Conservation (phyloP, 2,329 filamentous ascomycete species). For the Tympanopsis confertula region DNA sequence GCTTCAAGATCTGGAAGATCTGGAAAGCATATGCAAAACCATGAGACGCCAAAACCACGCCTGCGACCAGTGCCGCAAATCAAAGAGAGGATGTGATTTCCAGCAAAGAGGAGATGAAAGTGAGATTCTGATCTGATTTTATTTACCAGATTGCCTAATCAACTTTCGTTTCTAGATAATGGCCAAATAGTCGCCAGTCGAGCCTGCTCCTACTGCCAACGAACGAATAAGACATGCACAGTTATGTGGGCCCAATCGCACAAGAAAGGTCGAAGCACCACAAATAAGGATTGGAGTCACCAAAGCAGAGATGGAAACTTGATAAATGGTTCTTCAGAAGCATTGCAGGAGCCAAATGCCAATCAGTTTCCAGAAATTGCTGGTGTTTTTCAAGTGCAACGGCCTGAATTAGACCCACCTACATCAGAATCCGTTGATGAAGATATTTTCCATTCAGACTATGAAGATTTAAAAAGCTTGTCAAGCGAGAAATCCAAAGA, state of each 20-base stretch:
- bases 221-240: constrained; percentile 8
- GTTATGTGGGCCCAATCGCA: constrained; percentile 7
- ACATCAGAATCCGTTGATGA: not conserved
- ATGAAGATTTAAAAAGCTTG: not conserved
- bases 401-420: not conserved
- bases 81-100: constrained; percentile 7
- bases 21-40: constrained; percentile 16
- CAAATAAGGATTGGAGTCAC: not conserved
- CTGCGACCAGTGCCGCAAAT: constrained; percentile 13
- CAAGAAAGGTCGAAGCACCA: constrained; percentile 4
- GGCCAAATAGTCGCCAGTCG: constrained; percentile 1
- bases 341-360: not conserved
- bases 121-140: too few relatives aligned
- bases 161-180: not conserved
- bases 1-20: constrained; percentile 16
- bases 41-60: constrained; percentile 9
- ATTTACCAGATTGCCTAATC: not conserved
- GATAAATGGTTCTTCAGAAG: constrained; percentile 5
- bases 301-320: constrained; percentile 6
- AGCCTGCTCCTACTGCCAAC: constrained; percentile 7
- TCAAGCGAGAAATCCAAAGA: not conserved
- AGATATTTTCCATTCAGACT: not conserved
- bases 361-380: not conserved
- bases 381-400: not conserved
- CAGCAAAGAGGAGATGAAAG: too few relatives aligned